Percentiles rank a stretch among this genome's conserved stretches.
These are phyloP conservation scores for Boletus semigastroideus DNA, from an alignment of 1,284 basidiomycete species.

Conservation along the genomic window DNA sequence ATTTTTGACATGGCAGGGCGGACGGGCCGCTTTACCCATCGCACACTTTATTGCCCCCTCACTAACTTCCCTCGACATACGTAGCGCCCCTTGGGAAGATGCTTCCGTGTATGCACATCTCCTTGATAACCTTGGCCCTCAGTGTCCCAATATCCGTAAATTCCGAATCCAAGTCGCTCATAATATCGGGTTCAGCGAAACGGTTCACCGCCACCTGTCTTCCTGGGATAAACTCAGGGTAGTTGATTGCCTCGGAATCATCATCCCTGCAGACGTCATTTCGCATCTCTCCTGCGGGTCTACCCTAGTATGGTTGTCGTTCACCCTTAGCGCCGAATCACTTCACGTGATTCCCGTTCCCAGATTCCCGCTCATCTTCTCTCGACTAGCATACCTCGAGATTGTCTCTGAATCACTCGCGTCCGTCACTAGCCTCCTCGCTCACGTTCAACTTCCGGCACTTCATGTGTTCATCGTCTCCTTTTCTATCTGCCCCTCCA, in stretches of 20 bases:
- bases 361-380: not conserved
- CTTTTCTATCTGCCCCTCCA: not conserved
- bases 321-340: not conserved
- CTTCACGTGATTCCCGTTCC: not conserved
- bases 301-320: slow-evolving; percentile 4
- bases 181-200: not conserved
- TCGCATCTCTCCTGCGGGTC: not conserved
- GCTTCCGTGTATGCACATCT: not conserved
- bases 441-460: slow-evolving; percentile 1
- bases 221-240: slow-evolving; percentile 2
- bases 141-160: slow-evolving; percentile 4
- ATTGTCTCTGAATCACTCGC: slow-evolving; percentile 1
- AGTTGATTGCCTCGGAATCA: slow-evolving; percentile 1
- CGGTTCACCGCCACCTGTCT: not conserved
- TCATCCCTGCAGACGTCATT: slow-evolving; percentile 1
- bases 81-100: not conserved
- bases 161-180: not conserved
- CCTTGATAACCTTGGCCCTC: slow-evolving; percentile 3
- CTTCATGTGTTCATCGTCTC: not conserved
- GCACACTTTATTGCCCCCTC: not conserved
- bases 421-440: slow-evolving; percentile 1
- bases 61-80: slow-evolving; percentile 4
- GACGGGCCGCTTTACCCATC: not conserved
- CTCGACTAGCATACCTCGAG: slow-evolving; percentile 2
- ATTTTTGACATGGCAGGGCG: slow-evolving; percentile 8